Evolutionary conservation across 495 filamentous ascomycete genomes (phyloP).

Genomic region (Elasticomyces elasticus): DNA sequence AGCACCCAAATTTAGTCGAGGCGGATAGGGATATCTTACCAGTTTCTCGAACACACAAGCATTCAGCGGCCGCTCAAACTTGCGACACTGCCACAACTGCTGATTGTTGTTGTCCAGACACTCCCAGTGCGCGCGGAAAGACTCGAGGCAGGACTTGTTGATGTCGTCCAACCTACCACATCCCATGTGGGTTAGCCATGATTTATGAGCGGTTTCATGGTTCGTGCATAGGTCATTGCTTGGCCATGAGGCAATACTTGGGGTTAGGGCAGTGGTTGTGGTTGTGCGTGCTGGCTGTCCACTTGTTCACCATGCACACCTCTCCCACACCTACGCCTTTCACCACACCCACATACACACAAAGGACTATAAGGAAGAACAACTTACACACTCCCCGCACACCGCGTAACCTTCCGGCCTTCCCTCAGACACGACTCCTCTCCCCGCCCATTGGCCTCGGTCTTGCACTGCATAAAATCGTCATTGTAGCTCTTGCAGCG

Average conservation of each 20-base stretch:
- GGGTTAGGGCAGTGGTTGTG: too few relatives aligned
- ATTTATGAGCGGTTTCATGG: too few relatives aligned
- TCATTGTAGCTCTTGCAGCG: constrained; percentile 93
- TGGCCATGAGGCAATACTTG: too few relatives aligned
- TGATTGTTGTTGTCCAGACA: constrained; percentile 98
- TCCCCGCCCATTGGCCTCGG: constrained; percentile 71
- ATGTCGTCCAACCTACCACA: constrained; percentile 61
- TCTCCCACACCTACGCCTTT: neutral
- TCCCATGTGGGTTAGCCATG: neutral
- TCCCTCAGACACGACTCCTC: constrained; percentile 94
- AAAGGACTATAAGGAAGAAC: constrained; percentile 43
- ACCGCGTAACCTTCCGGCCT: constrained; percentile 89
- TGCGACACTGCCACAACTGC: constrained; percentile 82
- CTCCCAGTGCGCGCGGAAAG: constrained; percentile 88
- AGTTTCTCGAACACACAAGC: constrained; percentile 90
- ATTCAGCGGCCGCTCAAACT: constrained; percentile 69
- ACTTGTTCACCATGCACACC: too few relatives aligned
- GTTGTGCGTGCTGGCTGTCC: too few relatives aligned
- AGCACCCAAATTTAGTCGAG: too few relatives aligned
- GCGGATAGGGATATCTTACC: constrained; percentile 44
- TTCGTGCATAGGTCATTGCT: too few relatives aligned
- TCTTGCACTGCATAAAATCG: constrained; percentile 99
- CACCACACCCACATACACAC: neutral
- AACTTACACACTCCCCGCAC: constrained; percentile 77
- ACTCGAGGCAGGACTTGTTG: constrained; percentile 81